phyloP scores from a whole-genome alignment of 1,284 basidiomycete genomes.

The Cutaneotrichosporon dermatis region DNA sequence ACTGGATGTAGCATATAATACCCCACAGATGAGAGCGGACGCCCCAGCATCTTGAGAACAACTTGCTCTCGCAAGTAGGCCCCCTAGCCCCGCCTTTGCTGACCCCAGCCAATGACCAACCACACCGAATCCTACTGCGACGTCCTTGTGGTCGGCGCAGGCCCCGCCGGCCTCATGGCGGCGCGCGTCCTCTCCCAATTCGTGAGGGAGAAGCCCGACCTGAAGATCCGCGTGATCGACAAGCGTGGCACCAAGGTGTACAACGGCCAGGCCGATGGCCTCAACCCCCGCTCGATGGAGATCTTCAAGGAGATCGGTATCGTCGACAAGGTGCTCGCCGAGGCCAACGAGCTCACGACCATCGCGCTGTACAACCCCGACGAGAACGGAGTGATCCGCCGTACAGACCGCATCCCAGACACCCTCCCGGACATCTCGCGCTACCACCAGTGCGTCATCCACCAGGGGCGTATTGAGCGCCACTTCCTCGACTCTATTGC shows the following conservation, averaged over 20 bases:
- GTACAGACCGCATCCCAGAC: slow-evolving; percentile 23
- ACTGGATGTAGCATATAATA: no score
- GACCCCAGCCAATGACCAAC: slow-evolving; percentile 4
- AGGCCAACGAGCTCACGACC: slow-evolving; percentile 18
- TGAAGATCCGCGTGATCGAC: slow-evolving; percentile 23
- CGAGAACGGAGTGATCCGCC: slow-evolving; percentile 19
- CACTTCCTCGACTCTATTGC: slow-evolving; percentile 19
- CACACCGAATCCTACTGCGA: slow-evolving; percentile 12
- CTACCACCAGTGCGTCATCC: slow-evolving; percentile 21
- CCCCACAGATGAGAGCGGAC: no score
- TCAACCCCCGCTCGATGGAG: slow-evolving; percentile 19
- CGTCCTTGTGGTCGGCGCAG: slow-evolving; percentile 13
- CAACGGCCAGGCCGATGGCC: slow-evolving; percentile 22
- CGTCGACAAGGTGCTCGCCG: slow-evolving; percentile 13
- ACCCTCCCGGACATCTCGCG: slow-evolving; percentile 22
- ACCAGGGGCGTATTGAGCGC: slow-evolving; percentile 22
- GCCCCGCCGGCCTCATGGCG: slow-evolving; percentile 20
- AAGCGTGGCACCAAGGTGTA: slow-evolving; percentile 22
- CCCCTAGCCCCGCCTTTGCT: no score
- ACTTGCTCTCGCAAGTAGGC: no score
- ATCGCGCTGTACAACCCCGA: slow-evolving; percentile 22
- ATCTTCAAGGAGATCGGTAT: slow-evolving; percentile 19
- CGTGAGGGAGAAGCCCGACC: slow-evolving; percentile 15
- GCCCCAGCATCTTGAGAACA: no score
- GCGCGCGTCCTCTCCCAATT: slow-evolving; percentile 17